Percentiles rank a stretch among this genome's conserved stretches.
Evolutionary conservation across 495 filamentous ascomycete species (phyloP).

Genomic region (Talaromyces thailandensis): DNA sequence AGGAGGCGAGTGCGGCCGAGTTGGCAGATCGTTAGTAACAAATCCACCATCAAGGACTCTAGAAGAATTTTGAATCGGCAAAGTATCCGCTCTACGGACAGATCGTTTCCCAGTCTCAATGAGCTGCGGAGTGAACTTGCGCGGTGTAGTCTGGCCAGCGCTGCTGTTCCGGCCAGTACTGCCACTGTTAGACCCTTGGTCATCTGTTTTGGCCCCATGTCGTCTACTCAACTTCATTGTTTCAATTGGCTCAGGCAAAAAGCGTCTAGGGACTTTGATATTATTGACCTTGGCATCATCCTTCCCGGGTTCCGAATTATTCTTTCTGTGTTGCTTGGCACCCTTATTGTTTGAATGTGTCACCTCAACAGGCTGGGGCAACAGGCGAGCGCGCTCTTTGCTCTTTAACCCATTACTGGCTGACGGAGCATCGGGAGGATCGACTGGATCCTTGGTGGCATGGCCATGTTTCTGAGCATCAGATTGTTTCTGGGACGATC

Average conservation of each 20-base stretch:
- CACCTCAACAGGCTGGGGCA: neutral
- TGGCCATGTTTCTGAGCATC: constrained; percentile 34
- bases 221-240: constrained; percentile 17
- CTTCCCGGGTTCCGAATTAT: neutral
- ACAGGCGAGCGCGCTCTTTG: neutral
- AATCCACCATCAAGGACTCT: neutral
- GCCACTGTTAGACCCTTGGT: constrained; percentile 6
- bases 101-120: constrained; percentile 47
- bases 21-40: constrained; percentile 20
- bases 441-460: constrained; percentile 16
- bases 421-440: constrained; percentile 1
- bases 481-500: constrained; percentile 43
- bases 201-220: constrained; percentile 7
- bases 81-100: constrained; percentile 28
- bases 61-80: constrained; percentile 4
- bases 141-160: constrained; percentile 14
- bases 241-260: constrained; percentile 22
- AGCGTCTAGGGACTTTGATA: constrained; percentile 13
- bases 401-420: neutral
- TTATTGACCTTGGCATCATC: constrained; percentile 21
- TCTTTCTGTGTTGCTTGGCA: neutral
- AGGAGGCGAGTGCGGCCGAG: constrained; percentile 7
- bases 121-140: constrained; percentile 48
- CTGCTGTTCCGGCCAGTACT: neutral
- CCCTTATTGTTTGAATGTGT: constrained; percentile 8